These are phyloP conservation scores for Tetraselmis striata DNA, from an alignment of 139 green algal genomes.

Conservation along the genomic window DNA sequence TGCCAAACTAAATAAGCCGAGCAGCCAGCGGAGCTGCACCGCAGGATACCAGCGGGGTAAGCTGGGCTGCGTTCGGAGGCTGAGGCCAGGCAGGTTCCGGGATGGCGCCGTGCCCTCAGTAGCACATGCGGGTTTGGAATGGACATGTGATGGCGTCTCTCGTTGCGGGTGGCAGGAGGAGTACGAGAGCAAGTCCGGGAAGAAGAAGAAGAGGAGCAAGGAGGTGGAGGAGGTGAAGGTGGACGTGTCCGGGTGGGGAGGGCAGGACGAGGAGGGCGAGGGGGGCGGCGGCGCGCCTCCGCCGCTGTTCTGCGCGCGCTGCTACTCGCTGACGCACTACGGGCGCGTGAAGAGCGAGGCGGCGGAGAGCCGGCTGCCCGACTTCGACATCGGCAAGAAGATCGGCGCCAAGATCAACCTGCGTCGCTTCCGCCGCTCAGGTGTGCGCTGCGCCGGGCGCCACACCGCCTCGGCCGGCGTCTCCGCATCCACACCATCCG, in stretches of 20 bases:
- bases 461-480: constrained; percentile 33
- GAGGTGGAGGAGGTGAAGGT: neutral
- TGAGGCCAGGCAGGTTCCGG: too few relatives aligned
- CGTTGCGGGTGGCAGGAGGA: neutral
- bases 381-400: constrained; percentile 73
- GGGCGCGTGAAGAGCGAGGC: constrained; percentile 41
- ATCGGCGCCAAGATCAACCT: constrained; percentile 70
- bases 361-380: constrained; percentile 58
- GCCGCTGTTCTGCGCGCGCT: constrained; percentile 77
- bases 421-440: constrained; percentile 57
- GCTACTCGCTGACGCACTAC: constrained; percentile 78
- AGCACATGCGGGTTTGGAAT: too few relatives aligned
- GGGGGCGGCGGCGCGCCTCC: neutral
- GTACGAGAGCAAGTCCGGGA: neutral
- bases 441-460: constrained; percentile 19
- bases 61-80: too few relatives aligned
- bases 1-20: too few relatives aligned
- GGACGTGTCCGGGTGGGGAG: neutral
- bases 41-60: too few relatives aligned
- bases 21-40: too few relatives aligned
- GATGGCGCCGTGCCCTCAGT: too few relatives aligned
- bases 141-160: neutral
- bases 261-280: constrained; percentile 13
- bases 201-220: neutral
- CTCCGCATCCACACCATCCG: constrained; percentile 19